Conservation (phyloP, 176 grass and related monocot genomes). For the Zea luxurians region DNA sequence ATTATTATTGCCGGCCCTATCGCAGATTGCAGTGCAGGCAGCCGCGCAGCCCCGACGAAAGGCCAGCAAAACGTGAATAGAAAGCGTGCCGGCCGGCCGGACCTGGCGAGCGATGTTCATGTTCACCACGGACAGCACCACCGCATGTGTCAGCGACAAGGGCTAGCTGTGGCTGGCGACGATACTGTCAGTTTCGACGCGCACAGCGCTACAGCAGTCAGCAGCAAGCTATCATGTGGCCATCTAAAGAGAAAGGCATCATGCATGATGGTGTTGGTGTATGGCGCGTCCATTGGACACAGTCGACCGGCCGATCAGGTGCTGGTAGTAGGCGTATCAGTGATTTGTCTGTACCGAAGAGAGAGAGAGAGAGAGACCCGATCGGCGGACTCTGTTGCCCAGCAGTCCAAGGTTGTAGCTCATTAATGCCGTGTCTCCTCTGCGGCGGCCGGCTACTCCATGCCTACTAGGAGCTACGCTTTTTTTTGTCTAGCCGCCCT, state of each 20-base stretch:
- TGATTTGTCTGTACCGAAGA: conserved; percentile 3
- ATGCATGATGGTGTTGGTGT: background rate
- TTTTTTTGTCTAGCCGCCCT: background rate
- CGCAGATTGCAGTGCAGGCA: no score
- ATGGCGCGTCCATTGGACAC: background rate
- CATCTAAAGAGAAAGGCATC: background rate
- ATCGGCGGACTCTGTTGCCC: conserved; percentile 15
- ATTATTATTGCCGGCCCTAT: no score
- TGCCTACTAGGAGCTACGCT: conserved; percentile 41
- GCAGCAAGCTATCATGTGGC: background rate
- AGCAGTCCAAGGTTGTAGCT: conserved; percentile 41
- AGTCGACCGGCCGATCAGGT: background rate
- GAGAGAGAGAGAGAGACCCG: background rate
- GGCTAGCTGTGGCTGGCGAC: no score
- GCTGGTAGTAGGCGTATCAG: background rate
- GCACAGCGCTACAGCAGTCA: background rate
- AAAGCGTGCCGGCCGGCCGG: no score
- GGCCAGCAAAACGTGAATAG: no score
- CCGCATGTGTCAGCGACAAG: no score
- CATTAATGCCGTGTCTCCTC: conserved; percentile 48
- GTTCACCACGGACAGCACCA: no score
- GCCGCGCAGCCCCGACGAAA: background rate
- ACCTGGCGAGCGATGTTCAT: no score
- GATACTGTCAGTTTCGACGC: background rate
- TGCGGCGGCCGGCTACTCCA: conserved; percentile 39